A percentile compares a stretch with the other conserved stretches of the same genome.
Conservation (phyloP, 75 land plant species). For the Picea glauca region DNA sequence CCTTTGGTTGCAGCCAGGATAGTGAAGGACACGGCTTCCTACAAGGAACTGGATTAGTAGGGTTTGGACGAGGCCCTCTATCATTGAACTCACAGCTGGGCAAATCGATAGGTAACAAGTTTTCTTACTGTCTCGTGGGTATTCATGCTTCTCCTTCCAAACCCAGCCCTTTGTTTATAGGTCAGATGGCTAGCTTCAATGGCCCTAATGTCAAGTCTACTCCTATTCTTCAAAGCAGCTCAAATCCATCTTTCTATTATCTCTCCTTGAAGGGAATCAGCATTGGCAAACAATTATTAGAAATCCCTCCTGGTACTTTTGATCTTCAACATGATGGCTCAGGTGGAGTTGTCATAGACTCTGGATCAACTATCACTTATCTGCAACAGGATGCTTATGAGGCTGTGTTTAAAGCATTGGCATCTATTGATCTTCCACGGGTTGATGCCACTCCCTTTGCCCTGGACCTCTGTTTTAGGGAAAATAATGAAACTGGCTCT, state of each 20-base stretch:
- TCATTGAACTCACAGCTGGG: constrained; percentile 27
- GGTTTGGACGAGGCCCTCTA: constrained; percentile 19
- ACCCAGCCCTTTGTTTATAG: constrained; percentile 8
- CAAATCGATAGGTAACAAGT: neutral
- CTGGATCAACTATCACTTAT: constrained; percentile 29
- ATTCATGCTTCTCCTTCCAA: neutral
- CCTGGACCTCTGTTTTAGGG: constrained; percentile 29
- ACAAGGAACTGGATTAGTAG: constrained; percentile 23
- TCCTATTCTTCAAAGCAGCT: constrained; percentile 4
- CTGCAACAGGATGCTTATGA: constrained; percentile 12
- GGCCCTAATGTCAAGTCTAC: neutral
- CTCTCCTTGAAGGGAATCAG: constrained; percentile 24
- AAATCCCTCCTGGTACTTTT: constrained; percentile 2
- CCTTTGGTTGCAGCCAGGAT: constrained; percentile 31
- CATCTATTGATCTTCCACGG: neutral
- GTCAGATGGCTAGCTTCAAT: neutral
- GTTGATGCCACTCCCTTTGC: constrained; percentile 9
- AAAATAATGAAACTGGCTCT: neutral
- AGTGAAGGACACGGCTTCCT: constrained; percentile 26
- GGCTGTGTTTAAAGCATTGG: constrained; percentile 14
- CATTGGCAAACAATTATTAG: constrained; percentile 12
- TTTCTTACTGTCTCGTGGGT: constrained; percentile 27
- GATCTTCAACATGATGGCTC: constrained; percentile 11
- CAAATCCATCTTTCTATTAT: constrained; percentile 21
- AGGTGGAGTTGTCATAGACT: constrained; percentile 31